A percentile compares a stretch with the other conserved stretches of the same genome.
These are phyloP conservation scores for Hordeum pubiflorum DNA, from an alignment of 202 grass and related monocot species.

Conservation along the genomic window DNA sequence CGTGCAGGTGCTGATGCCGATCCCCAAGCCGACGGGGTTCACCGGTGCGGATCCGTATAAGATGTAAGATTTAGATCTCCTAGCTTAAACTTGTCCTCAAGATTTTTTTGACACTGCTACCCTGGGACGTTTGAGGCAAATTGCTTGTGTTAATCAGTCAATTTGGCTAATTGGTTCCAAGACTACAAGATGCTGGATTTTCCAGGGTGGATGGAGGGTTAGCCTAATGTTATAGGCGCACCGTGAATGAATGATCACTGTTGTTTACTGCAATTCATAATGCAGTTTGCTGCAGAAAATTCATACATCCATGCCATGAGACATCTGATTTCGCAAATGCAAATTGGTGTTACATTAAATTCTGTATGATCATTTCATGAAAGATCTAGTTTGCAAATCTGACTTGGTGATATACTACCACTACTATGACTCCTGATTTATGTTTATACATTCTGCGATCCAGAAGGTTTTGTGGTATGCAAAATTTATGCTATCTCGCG, in stretches of 20 bases:
- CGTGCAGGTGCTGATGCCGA: conserved; percentile 85
- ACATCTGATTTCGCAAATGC: neutral
- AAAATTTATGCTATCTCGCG: neutral
- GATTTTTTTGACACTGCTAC: neutral
- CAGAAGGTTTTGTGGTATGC: neutral
- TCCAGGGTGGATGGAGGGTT: too few relatives aligned
- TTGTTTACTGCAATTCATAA: neutral
- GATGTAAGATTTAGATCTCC: conserved; percentile 29
- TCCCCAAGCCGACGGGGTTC: conserved; percentile 73
- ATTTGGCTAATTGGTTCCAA: neutral
- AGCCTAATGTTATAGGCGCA: neutral
- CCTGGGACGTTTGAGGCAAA: neutral
- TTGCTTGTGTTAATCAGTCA: neutral
- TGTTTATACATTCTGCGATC: neutral
- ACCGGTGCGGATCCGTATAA: conserved; percentile 96
- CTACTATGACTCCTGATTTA: neutral
- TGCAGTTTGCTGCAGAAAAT: neutral
- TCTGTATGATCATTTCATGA: neutral
- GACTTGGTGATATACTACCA: conserved; percentile 1
- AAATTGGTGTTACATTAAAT: neutral
- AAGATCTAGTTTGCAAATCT: neutral
- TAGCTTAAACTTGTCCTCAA: neutral
- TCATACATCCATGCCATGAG: neutral
- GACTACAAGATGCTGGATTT: neutral
- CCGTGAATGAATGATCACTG: neutral